Evolutionary conservation across 495 filamentous ascomycete species (phyloP).

Genomic region (Echria macrotheca): DNA sequence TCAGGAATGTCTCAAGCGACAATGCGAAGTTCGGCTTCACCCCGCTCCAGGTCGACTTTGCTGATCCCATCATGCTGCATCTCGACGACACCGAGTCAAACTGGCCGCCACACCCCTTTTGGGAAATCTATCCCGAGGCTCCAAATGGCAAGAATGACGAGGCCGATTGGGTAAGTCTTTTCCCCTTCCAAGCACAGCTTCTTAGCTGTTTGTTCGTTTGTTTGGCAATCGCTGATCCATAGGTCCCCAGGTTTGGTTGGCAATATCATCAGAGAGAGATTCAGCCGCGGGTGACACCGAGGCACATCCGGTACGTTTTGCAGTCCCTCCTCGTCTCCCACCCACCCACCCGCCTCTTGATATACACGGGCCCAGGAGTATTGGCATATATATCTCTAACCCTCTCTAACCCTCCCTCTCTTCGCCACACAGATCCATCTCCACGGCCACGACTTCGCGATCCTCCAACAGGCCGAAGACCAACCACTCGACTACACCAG

Average conservation of each 20-base stretch:
- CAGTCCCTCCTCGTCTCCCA: too few species aligned
- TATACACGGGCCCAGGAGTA: too few species aligned
- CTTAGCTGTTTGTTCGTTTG: neutral
- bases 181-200: neutral
- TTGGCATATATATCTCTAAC: too few species aligned
- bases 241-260: neutral
- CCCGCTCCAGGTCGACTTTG: slow-evolving; percentile 15
- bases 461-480: slow-evolving; percentile 40
- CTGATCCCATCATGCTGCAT: slow-evolving; percentile 12
- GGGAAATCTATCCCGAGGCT: slow-evolving; percentile 7
- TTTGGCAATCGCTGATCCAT: neutral
- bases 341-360: neutral
- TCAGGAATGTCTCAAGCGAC: neutral
- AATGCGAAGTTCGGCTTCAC: neutral
- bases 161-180: slow-evolving; percentile 9
- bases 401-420: neutral
- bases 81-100: slow-evolving; percentile 6
- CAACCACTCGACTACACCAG: slow-evolving; percentile 16
- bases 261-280: slow-evolving; percentile 7
- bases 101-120: slow-evolving; percentile 8
- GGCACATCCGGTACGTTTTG: slow-evolving; percentile 7
- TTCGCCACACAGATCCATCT: slow-evolving; percentile 41
- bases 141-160: neutral
- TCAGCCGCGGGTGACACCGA: neutral
- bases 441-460: slow-evolving; percentile 54